Conservation (phyloP, 2,329 filamentous ascomycete species). For the Fusarium liriodendri region DNA sequence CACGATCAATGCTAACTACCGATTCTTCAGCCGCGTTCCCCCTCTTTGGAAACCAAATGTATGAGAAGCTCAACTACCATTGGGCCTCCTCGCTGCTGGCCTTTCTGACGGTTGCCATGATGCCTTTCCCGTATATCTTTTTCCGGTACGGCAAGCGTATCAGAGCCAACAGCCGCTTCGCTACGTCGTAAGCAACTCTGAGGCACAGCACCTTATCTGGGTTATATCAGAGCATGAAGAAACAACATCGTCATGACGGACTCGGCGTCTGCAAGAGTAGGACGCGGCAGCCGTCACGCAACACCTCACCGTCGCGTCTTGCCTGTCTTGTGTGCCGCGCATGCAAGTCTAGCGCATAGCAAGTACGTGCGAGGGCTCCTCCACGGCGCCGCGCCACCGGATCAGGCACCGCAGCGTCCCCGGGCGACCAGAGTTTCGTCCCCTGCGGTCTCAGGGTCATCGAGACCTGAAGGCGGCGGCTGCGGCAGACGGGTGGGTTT, state of each 20-base stretch:
- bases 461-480: constrained; percentile 2
- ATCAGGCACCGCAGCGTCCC: constrained; percentile 17
- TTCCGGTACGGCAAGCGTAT: constrained; percentile 70
- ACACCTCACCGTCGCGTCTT: background rate
- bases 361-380: background rate
- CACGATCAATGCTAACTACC: background rate
- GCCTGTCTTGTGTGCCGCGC: background rate
- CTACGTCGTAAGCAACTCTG: constrained; percentile 42
- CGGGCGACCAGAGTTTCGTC: constrained; percentile 1
- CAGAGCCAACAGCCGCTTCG: constrained; percentile 66
- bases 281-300: background rate
- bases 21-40: constrained; percentile 74
- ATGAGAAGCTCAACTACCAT: constrained; percentile 73
- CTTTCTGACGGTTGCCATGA: constrained; percentile 70
- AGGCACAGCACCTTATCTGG: constrained; percentile 9
- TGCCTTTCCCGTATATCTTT: constrained; percentile 73
- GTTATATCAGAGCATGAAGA: background rate
- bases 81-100: constrained; percentile 75
- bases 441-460: background rate
- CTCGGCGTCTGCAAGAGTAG: background rate
- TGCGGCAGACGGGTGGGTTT: constrained; percentile 5
- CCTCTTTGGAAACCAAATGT: constrained; percentile 81
- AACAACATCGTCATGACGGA: background rate
- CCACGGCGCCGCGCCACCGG: constrained; percentile 17
- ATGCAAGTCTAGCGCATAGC: background rate